Evolutionary conservation across 192 early-diverging fungal species (phyloP).

Genomic region (Coemansia sp.): DNA sequence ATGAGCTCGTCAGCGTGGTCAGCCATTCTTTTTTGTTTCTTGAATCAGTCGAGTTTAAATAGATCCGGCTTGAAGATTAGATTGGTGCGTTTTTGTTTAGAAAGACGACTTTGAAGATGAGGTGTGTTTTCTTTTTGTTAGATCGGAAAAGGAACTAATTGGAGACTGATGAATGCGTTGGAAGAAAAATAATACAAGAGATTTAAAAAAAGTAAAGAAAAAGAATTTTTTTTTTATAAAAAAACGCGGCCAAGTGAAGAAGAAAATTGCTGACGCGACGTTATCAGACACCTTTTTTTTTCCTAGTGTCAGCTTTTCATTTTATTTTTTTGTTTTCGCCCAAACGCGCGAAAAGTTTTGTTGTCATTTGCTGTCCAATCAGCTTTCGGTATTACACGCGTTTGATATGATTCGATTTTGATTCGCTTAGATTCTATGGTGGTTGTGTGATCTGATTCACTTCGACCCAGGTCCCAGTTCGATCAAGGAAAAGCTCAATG

Average conservation of each 20-base stretch:
- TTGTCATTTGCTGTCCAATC: not conserved
- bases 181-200: conserved; percentile 19
- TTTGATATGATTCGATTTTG: not conserved
- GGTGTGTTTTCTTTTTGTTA: not conserved
- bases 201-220: conserved; percentile 12
- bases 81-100: not conserved
- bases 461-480: conserved; percentile 21
- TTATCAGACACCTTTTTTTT: too few relatives aligned
- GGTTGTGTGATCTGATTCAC: conserved; percentile 20
- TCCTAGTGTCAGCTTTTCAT: not conserved
- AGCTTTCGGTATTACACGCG: not conserved
- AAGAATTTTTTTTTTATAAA: not conserved
- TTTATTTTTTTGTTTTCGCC: not conserved
- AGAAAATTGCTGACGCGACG: not conserved
- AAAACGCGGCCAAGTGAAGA: not conserved
- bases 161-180: not conserved
- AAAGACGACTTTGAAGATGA: conserved; percentile 6
- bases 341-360: not conserved
- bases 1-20: conserved; percentile 89
- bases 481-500: conserved; percentile 22
- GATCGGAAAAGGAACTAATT: conserved; percentile 7
- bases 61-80: not conserved
- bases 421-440: not conserved
- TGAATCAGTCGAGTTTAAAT: not conserved
- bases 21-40: conserved; percentile 43